These are phyloP conservation scores for Pachysolen tannophilus DNA, from an alignment of 805 yeast species.

Conservation along the genomic window DNA sequence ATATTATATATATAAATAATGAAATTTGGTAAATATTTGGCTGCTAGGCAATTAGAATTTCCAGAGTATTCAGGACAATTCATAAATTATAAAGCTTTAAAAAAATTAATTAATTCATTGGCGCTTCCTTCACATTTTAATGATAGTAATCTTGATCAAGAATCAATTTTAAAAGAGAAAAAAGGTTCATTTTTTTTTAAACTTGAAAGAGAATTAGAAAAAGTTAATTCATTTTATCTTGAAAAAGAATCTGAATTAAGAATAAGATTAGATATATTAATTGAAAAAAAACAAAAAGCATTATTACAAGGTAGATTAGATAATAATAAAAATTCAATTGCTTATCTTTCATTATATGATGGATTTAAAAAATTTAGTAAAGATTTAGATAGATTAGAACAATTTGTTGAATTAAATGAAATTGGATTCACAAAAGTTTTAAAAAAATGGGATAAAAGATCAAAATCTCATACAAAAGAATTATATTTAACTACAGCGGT, in stretches of 20 bases:
- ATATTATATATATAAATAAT: no score
- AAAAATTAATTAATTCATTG: constrained; percentile 82
- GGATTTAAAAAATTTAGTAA: constrained; percentile 85
- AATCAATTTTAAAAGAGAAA: constrained; percentile 68
- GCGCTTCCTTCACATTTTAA: constrained; percentile 39
- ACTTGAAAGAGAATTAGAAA: constrained; percentile 90
- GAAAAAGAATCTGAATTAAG: constrained; percentile 87
- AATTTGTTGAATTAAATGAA: constrained; percentile 89
- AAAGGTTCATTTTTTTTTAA: constrained; percentile 86
- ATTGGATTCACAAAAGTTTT: constrained; percentile 93
- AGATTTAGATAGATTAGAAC: constrained; percentile 83
- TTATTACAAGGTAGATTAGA: constrained; percentile 32
- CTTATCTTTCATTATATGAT: constrained; percentile 76
- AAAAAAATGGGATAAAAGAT: constrained; percentile 97
- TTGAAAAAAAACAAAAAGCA: constrained; percentile 59
- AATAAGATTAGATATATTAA: constrained; percentile 66
- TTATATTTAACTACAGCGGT: constrained; percentile 87
- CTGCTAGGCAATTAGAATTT: constrained; percentile 85
- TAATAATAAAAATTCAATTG: constrained; percentile 55
- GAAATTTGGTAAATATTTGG: constrained; percentile 96
- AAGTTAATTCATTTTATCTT: constrained; percentile 85
- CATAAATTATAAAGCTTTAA: constrained; percentile 89
- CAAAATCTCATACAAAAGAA: constrained; percentile 91
- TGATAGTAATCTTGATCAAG: constrained; percentile 23
- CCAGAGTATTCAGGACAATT: constrained; percentile 94